These are phyloP conservation scores for Debaryomyces tyrocola DNA, from an alignment of 805 yeast genomes.

Conservation along the genomic window DNA sequence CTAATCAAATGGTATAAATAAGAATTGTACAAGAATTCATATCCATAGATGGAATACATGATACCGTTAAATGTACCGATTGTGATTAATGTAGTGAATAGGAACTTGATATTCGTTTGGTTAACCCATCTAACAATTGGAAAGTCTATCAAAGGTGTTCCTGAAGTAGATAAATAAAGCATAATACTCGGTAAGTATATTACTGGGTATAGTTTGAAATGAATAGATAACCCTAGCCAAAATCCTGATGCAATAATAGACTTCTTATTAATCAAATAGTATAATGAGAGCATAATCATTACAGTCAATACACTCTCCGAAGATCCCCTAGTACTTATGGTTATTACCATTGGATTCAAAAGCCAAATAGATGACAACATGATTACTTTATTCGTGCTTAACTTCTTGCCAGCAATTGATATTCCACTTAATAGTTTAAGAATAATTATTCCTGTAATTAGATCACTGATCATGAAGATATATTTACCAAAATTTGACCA, in stretches of 20 bases:
- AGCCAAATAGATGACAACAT: conserved; percentile 71
- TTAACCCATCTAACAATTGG: conserved; percentile 44
- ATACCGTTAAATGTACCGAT: conserved; percentile 47
- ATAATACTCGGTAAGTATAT: conserved; percentile 79
- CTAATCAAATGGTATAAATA: conserved; percentile 81
- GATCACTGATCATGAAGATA: conserved; percentile 73
- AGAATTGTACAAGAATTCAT: conserved; percentile 72
- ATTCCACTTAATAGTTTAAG: conserved; percentile 32
- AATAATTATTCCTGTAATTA: conserved; percentile 71
- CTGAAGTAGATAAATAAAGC: conserved; percentile 35
- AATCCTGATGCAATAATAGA: conserved; percentile 35
- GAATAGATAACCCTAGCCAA: conserved; percentile 75
- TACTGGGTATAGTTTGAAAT: conserved; percentile 89
- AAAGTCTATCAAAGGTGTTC: conserved; percentile 18
- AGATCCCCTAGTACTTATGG: conserved; percentile 90
- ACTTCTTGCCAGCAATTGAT: not conserved
- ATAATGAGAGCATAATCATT: conserved; percentile 61
- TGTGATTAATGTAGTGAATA: conserved; percentile 38
- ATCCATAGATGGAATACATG: conserved; percentile 74
- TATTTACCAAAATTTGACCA: conserved; percentile 72
- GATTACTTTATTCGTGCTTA: conserved; percentile 27
- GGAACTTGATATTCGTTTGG: conserved; percentile 22
- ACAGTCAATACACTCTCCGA: conserved; percentile 88
- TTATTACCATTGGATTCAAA: conserved; percentile 90
- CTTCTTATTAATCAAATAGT: conserved; percentile 36